Percentiles rank a stretch among this genome's conserved stretches.
Evolutionary conservation across 495 filamentous ascomycete species (phyloP).

Genomic region (Aspergillus diversus): DNA sequence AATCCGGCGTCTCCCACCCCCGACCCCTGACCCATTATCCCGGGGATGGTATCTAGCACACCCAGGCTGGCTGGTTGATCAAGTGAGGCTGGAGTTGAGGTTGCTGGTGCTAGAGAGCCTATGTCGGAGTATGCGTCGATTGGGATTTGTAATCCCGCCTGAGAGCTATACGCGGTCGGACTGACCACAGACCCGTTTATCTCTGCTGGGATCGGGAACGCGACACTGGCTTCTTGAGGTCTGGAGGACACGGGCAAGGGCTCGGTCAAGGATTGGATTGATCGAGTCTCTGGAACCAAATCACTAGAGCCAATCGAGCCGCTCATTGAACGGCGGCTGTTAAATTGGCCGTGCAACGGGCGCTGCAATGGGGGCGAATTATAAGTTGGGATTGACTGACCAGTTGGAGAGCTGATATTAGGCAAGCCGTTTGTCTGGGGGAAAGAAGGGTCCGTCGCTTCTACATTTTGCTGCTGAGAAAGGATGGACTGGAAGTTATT

Average conservation of each 20-base stretch:
- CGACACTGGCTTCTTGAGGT: constrained; percentile 20
- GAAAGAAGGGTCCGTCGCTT: constrained; percentile 17
- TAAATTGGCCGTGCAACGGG: constrained; percentile 14
- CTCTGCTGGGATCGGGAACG: constrained; percentile 35
- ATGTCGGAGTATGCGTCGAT: constrained; percentile 38
- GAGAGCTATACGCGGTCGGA: constrained; percentile 29
- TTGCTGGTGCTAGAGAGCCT: constrained; percentile 22
- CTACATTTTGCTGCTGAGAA: constrained; percentile 21
- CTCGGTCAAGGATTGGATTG: constrained; percentile 19
- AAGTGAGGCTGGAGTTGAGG: constrained; percentile 23
- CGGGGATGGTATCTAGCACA: constrained; percentile 38
- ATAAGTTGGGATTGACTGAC: constrained; percentile 20
- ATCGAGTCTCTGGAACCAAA: constrained; percentile 18
- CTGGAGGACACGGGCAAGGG: constrained; percentile 3
- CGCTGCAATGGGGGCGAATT: constrained; percentile 25
- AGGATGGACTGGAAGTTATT: constrained; percentile 28
- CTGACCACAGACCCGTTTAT: constrained; percentile 30
- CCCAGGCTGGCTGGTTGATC: constrained; percentile 21
- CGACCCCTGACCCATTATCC: constrained; percentile 37
- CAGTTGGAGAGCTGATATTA: constrained; percentile 26
- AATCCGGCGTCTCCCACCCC: constrained; percentile 49
- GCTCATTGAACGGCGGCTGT: constrained; percentile 17
- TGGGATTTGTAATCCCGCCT: constrained; percentile 27
- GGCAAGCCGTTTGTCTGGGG: constrained; percentile 21
- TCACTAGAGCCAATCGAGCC: constrained; percentile 24